Base-by-base conservation (phyloP, 352 stramenopile genomes). In the Phytophthora sansomeana region DNA sequence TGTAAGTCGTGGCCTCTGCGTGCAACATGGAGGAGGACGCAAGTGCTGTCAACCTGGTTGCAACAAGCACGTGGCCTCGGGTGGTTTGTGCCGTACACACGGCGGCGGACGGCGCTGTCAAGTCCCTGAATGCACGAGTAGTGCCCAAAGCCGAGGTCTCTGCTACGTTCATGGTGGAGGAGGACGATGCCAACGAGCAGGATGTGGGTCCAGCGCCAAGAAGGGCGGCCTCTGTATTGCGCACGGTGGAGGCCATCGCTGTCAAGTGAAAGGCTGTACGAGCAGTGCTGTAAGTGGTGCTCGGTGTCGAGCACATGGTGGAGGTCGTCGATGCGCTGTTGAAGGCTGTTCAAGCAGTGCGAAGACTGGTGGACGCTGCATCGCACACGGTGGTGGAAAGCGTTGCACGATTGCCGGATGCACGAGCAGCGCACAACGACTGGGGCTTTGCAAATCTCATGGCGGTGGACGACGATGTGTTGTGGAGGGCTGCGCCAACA, bases 151-250 rank as follows among this genome's bases (percentile, higher is more conserved):
- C 29, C 84, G 87, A 53, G 87, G 85, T 9, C 54, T 96, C 4
- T 96, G 87, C 72, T 94, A 94, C 73, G 86, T 94, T 2, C 87
- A 96, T 50, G 87, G 87, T 30, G 87, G 87, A 6, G 87, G 87
- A 46, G 85, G 86, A 10, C 85, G 85, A 16, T 96, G 87, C 54
- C 87, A 94, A 74, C 84, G 79, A 63, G 60, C 59, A 47, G 82
- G 70, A 9, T 96, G 87, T 56, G 89, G 79, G 28, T 93, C 84
- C 4, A 93, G 84, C 36, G 87, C 86, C 58, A 94, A 94, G 77
- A 96, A 94, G 73, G 87, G 87, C 51, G 87, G 87, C 14, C 88
- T 86, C 51, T 96, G 87, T 35, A 94, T 94, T 36, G 85, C 87
- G 4, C 87, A 96, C 46, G 87, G 87, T n/a, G 87, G 87, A 54